Evolutionary conservation across 371 early-diverging fungal genomes (phyloP).

Genomic region (Mortierella sp.): DNA sequence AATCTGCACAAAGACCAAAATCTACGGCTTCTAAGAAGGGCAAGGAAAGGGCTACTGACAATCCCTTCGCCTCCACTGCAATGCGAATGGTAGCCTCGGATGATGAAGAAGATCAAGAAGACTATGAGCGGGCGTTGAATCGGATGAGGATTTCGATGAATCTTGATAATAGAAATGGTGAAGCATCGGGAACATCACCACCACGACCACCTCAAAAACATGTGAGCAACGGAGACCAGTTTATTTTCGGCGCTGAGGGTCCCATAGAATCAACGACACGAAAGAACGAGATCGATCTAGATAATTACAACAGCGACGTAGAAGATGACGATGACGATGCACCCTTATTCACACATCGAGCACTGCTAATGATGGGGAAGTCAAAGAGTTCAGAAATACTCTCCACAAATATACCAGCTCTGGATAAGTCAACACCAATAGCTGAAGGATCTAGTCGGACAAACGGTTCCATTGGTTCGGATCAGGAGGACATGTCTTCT

Average conservation of each 20-base stretch:
- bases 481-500: background rate
- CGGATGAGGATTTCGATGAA: conserved; percentile 46
- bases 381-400: conserved; percentile 1
- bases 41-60: conserved; percentile 25
- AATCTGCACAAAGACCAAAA: conserved; percentile 1
- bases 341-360: conserved; percentile 47
- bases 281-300: conserved; percentile 26
- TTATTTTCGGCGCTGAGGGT: background rate
- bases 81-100: conserved; percentile 41
- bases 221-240: background rate
- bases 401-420: background rate
- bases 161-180: background rate
- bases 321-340: conserved; percentile 44
- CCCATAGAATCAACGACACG: background rate
- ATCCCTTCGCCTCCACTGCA: conserved; percentile 17
- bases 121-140: conserved; percentile 26
- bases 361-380: conserved; percentile 39
- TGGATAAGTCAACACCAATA: background rate
- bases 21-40: conserved; percentile 27
- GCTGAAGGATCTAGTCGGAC: background rate
- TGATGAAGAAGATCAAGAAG: conserved; percentile 31
- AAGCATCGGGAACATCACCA: background rate
- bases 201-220: background rate
- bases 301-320: conserved; percentile 28
- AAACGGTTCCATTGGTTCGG: background rate